Evolutionary conservation across 345 rosid genomes (phyloP), one percentile per base, ranked within the genome.

Genomic region (Rhodomyrtus tomentosa): DNA sequence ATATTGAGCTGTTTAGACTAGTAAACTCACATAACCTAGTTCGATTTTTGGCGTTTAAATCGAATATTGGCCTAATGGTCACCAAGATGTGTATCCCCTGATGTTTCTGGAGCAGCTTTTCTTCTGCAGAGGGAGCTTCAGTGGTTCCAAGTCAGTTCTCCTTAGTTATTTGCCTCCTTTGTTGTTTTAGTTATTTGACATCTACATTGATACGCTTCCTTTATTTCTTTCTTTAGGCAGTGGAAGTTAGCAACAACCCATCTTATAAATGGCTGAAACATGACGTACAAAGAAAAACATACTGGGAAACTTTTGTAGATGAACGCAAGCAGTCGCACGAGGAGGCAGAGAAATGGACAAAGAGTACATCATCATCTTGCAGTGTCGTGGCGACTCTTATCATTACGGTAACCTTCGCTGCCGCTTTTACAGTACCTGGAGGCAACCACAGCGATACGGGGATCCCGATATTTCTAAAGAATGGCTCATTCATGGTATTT

Each of bases 231-330:
- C 0, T 16, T 10, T 29, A 62, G 74, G 3, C 0, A 7, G 0
- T 0, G 73, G 2, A 1, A 15, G 0, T 0, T 1, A 10, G 0
- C 22, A 7, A 0, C 38, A 0, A 0, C 15, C 0, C 4, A 14
- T 14, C 0, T 27, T 1, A 20, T 20, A 20, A 27, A 58, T 14
- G 73, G 73, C 38, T 27, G 73, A 59, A 27, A 59, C 1, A 14
- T 59, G 4, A 1, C 29, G 0, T 0, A 7, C 10, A 58, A 1
- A 3, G 0, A 62, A 62, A 3, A 62, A 3, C 74, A 62, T 0
- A 59, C 40, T 0, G 1, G 10, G 73, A 59, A 59, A 38, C 1
- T 6, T 14, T 59, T 59, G 40, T 59, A 1, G 36, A 29, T 27
- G 4, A 29, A 29, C 2, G 5, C 73, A 29, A 27, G 3, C 5